Base-by-base conservation (phyloP, 2,329 filamentous ascomycete species). In the Calonectria naviculata region DNA sequence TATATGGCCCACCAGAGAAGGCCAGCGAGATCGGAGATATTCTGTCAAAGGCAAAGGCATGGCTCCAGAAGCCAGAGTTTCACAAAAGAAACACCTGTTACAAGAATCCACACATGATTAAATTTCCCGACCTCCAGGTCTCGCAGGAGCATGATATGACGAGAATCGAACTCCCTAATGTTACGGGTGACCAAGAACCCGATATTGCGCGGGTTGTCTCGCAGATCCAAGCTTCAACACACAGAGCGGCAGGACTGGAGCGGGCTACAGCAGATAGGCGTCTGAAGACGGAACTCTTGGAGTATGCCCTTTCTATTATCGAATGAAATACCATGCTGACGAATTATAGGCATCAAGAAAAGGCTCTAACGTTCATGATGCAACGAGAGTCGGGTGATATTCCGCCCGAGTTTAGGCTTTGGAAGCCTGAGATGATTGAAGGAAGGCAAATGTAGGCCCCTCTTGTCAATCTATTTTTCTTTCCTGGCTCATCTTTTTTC, bases 341-440 rank as follows among this genome's bases (percentile, higher is more conserved):
- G 2, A 1, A 17, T 13, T 34, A 0, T 38, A 86, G 84, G 0
- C 83, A 85, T 31, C 84, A 86, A 75, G 65, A 82, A 42, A 69
- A 81, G 52, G 84, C 82, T 0, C 68, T 85, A 1, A 75, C 77
- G 2, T 85, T 85, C 61, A 84, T 85, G 80, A 62, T 77, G 4
- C 78, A 84, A 46, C 77, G 84, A 66, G 84, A 86, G 67, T 80
- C 80, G 15, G 82, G 84, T 0, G 42, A 80, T 0, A 81, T 83
- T 19, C 69, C 68, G 0, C 72, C 79, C 1, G 65, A 74, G 5
- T 83, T 78, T 31, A 75, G 80, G 15, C 75, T 85, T 1, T 84
- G 83, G 83, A 44, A 81, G 64, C 71, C 78, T 41, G 70, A 75
- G 42, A 28, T 38, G 21, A 54, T 76, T 52, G 69, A 80, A 60